Evolutionary conservation across 1,284 basidiomycete genomes (phyloP), one percentile per base, ranked within the genome.

Genomic region (Ganoderma resinaceum): DNA sequence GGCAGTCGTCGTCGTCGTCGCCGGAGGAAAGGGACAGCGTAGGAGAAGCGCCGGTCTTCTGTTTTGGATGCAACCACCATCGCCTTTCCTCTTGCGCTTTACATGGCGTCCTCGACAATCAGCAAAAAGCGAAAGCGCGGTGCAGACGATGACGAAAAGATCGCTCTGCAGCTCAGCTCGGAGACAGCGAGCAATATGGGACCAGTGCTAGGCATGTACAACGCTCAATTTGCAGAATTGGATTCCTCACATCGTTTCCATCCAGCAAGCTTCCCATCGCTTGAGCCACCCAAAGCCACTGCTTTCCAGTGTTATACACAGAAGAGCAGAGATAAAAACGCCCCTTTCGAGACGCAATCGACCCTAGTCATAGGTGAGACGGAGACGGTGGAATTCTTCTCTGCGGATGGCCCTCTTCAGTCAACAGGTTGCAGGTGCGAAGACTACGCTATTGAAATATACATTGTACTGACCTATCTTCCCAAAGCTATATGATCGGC

Each of bases 201-300:
- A 20, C 93, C 94, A 67, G 85, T 91, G 37, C 87, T 95, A 73
- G 92, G 93, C 94, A 77, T 78, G 86, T 81, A 65, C 9, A 18
- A 37, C 23, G 40, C 18, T 55, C 52, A 65, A 72, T 68, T 73
- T 73, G 61, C 66, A 63, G 58, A 59, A n/a, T 26, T 16, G 26
- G 40, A 42, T 35, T 31, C 37, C 14, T 57, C 31, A 12, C 37
- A 33, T 46, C 65, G 23, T 20, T 67, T 43, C 46, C 46, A 49
- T 63, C 59, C 78, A 96, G 94, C 89, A 67, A 91, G 89, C 78
- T 95, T 93, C 78, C 94, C 94, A 38, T 88, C 90, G 7, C 76
- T 95, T 42, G 80, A 85, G 53, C 87, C 92, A 16, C 85, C 90
- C 7, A 78, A 83, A 68, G 83, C 83, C 9, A 94, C 88, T 2